These are phyloP conservation scores for Candida sanyaensis DNA, from an alignment of 1,139 yeast genomes.

Conservation along the genomic window DNA sequence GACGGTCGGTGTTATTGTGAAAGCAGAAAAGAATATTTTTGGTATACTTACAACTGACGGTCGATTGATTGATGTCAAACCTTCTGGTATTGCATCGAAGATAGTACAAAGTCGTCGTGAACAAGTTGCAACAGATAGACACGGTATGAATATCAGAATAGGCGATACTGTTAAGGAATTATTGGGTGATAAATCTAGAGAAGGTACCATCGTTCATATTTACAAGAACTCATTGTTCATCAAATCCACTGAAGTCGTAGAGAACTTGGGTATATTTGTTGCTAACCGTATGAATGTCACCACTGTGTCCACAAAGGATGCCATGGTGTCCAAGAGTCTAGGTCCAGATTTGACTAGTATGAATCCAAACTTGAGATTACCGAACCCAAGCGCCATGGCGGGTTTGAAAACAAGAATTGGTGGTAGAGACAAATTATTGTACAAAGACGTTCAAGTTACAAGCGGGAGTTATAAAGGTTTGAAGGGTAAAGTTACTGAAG, in stretches of 20 bases:
- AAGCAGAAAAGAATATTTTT: constrained; percentile 85
- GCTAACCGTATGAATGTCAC: constrained; percentile 74
- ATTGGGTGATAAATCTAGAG: constrained; percentile 63
- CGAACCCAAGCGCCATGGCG: constrained; percentile 45
- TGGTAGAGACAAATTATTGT: constrained; percentile 80
- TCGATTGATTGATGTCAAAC: constrained; percentile 66
- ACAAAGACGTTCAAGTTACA: constrained; percentile 82
- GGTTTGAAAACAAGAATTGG: constrained; percentile 57
- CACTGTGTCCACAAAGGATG: constrained; percentile 82
- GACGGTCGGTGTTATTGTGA: constrained; percentile 84
- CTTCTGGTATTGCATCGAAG: constrained; percentile 79
- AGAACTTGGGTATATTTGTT: constrained; percentile 91
- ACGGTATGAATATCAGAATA: constrained; percentile 79
- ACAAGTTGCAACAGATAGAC: constrained; percentile 83
- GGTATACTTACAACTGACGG: constrained; percentile 86
- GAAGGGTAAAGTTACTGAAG: constrained; percentile 90
- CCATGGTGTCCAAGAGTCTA: constrained; percentile 52
- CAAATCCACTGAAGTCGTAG: constrained; percentile 74
- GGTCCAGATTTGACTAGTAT: constrained; percentile 75
- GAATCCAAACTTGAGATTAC: constrained; percentile 75
- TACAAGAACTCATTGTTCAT: constrained; percentile 78
- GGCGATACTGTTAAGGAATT: constrained; percentile 91
- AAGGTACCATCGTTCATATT: constrained; percentile 85
- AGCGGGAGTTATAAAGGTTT: constrained; percentile 94
- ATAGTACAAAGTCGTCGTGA: constrained; percentile 64